Conservation (phyloP, 2,329 filamentous ascomycete genomes). For the Aspergillus floridensis region DNA sequence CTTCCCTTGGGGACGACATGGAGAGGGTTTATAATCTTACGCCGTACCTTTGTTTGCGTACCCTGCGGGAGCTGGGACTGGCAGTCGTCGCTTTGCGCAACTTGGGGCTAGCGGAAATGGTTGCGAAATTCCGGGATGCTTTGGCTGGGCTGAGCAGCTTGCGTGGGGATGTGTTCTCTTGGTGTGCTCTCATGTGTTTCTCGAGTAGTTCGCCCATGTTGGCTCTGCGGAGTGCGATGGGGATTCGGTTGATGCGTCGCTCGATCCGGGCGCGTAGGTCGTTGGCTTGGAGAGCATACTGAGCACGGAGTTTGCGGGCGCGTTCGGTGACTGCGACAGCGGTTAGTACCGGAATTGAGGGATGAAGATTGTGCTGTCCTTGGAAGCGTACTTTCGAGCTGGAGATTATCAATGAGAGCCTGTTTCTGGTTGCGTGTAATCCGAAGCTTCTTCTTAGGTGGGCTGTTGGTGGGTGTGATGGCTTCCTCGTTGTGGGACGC, state of each 20-base stretch:
- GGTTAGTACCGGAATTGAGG: conserved; percentile 12
- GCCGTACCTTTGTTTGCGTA: conserved; percentile 33
- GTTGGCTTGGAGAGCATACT: conserved; percentile 84
- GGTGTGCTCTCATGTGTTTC: conserved; percentile 43
- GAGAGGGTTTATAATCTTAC: background rate
- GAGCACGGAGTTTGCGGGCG: conserved; percentile 79
- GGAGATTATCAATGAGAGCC: conserved; percentile 81
- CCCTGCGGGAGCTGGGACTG: conserved; percentile 30
- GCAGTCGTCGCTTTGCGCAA: conserved; percentile 28
- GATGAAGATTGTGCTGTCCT: conserved; percentile 8
- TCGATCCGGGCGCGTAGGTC: conserved; percentile 82
- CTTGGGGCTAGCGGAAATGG: conserved; percentile 30
- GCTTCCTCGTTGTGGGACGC: conserved; percentile 48
- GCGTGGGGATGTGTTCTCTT: conserved; percentile 30
- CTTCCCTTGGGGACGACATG: background rate
- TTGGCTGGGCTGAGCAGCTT: conserved; percentile 33
- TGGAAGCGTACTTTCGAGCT: conserved; percentile 70
- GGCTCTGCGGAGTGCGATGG: conserved; percentile 70
- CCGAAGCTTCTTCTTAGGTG: conserved; percentile 61
- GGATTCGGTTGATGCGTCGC: conserved; percentile 90
- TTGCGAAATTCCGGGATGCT: conserved; percentile 26
- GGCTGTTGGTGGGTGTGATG: conserved; percentile 52
- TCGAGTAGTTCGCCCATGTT: conserved; percentile 78
- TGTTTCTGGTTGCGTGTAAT: conserved; percentile 75
- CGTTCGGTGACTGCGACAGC: conserved; percentile 72